Evolutionary conservation across 192 early-diverging fungal species (phyloP).

Genomic region (Umbelopsis ramanniana): DNA sequence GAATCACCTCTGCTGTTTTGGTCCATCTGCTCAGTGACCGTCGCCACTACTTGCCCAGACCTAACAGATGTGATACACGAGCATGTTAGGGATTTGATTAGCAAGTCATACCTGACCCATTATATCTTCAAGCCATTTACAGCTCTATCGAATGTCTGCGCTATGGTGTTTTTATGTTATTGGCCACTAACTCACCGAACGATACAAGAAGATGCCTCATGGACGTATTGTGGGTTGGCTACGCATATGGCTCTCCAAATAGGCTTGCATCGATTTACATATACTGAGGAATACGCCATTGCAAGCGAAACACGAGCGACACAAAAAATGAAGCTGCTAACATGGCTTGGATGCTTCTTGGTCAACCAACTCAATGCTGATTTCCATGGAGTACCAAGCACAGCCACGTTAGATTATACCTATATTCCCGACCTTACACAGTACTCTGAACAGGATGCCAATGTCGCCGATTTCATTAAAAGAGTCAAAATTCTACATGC

Average conservation of each 20-base stretch:
- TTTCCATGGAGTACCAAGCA: constrained; percentile 23
- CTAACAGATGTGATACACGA: constrained; percentile 9
- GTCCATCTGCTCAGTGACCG: constrained; percentile 26
- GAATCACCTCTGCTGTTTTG: constrained; percentile 30
- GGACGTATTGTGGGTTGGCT: constrained; percentile 29
- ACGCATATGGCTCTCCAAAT: constrained; percentile 29
- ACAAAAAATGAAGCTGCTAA: background rate
- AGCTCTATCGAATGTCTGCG: constrained; percentile 25
- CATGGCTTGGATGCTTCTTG: constrained; percentile 29
- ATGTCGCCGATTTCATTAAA: constrained; percentile 25
- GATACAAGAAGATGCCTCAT: constrained; percentile 32
- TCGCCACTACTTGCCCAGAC: background rate
- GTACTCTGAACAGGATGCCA: constrained; percentile 4
- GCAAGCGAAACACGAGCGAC: background rate
- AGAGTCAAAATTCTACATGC: constrained; percentile 27
- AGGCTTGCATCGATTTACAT: constrained; percentile 25
- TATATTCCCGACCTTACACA: background rate
- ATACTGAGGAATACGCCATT: constrained; percentile 27
- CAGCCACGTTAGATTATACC: constrained; percentile 9
- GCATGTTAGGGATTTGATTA: constrained; percentile 20
- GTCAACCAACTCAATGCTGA: constrained; percentile 27
- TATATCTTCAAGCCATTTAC: constrained; percentile 29
- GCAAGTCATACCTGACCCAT: constrained; percentile 17
- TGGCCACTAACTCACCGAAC: constrained; percentile 31
- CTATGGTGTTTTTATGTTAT: constrained; percentile 24